Conservation (phyloP, 768 basidiomycete genomes). For the Pulveroboletus sp. region DNA sequence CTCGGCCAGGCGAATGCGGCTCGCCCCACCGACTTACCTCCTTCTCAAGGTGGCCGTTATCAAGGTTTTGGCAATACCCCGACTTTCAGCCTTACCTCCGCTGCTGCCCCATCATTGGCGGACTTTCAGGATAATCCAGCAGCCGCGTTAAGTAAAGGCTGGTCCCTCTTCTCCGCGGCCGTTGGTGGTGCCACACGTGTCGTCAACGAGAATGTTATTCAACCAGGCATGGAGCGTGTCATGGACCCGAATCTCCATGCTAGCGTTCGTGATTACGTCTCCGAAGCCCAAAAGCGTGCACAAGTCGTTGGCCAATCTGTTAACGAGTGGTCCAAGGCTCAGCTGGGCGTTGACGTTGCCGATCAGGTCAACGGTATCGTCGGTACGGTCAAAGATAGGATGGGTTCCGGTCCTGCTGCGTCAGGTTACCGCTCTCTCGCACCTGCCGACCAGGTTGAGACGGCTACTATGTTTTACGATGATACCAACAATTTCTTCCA, state of each 20-base stretch:
- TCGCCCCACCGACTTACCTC: conserved; percentile 76
- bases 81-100: conserved; percentile 70
- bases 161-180: conserved; percentile 90
- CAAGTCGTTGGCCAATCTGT: conserved; percentile 57
- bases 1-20: conserved; percentile 80
- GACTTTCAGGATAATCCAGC: conserved; percentile 88
- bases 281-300: conserved; percentile 64
- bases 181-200: conserved; percentile 74
- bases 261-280: conserved; percentile 67
- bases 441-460: conserved; percentile 47
- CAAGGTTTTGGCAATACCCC: conserved; percentile 89
- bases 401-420: conserved; percentile 53
- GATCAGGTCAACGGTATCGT: conserved; percentile 71
- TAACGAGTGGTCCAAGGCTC: conserved; percentile 73
- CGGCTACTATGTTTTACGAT: conserved; percentile 56
- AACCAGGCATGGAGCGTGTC: conserved; percentile 81
- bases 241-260: conserved; percentile 78
- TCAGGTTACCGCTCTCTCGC: conserved; percentile 49
- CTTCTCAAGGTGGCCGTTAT: conserved; percentile 92
- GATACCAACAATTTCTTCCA: conserved; percentile 59
- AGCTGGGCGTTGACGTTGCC: conserved; percentile 83
- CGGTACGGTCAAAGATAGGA: conserved; percentile 54
- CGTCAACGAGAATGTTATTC: conserved; percentile 84
- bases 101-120: conserved; percentile 68
- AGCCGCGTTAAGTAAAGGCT: conserved; percentile 85